phyloP scores from a whole-genome alignment of 257 asterid genomes.

The Nicotiana benthamiana region DNA sequence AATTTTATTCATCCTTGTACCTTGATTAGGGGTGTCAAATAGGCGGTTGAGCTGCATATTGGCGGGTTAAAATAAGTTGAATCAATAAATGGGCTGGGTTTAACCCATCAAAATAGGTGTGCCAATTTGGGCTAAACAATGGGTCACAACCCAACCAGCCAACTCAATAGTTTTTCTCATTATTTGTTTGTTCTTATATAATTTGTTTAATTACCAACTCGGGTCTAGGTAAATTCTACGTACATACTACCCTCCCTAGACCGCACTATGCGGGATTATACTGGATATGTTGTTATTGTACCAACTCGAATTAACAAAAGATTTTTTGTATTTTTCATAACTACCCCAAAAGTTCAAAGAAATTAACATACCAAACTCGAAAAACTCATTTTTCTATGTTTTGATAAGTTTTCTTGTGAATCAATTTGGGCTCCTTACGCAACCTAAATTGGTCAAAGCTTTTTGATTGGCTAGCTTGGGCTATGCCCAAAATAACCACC shows the following conservation, averaged over 20 bases:
- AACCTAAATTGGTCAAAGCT: neutral
- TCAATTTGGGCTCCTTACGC: neutral
- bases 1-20: neutral
- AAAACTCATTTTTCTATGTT: neutral
- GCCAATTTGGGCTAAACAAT: neutral
- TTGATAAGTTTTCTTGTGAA: neutral
- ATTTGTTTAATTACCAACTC: neutral
- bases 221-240: too few species aligned
- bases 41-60: neutral
- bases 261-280: too few species aligned
- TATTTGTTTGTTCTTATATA: neutral
- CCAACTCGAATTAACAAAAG: neutral
- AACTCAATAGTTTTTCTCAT: neutral
- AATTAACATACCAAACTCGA: neutral
- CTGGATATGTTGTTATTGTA: too few species aligned
- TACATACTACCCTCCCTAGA: too few species aligned
- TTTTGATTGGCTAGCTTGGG: neutral
- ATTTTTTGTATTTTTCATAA: neutral
- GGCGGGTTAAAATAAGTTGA: neutral
- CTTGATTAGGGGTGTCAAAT: neutral
- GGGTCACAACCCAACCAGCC: neutral
- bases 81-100: neutral
- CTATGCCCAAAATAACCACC: neutral
- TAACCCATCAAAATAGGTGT: neutral
- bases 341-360: neutral